Evolutionary conservation across 345 rosid species (phyloP).

Genomic region (Populus ilicifolia): DNA sequence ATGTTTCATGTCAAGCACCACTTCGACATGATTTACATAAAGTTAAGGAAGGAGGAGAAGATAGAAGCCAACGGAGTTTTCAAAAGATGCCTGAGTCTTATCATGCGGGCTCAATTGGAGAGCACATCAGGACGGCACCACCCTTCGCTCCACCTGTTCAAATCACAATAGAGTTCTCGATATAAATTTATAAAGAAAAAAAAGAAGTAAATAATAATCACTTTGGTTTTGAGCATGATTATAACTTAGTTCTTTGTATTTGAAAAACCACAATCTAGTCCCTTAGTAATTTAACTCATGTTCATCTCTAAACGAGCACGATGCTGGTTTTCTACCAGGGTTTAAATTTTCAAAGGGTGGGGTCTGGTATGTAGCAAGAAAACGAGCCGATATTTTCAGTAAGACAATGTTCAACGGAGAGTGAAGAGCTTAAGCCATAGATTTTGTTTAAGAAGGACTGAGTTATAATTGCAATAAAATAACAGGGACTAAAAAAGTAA

Average conservation of each 20-base stretch:
- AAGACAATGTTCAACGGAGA: not conserved
- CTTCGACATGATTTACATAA: not conserved
- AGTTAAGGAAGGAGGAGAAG: not conserved
- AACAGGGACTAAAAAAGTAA: not conserved
- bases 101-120: conserved; percentile 9
- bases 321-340: not conserved
- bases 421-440: not conserved
- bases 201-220: not conserved
- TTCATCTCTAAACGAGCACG: too few relatives aligned
- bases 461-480: not conserved
- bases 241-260: not conserved
- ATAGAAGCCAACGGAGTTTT: not conserved
- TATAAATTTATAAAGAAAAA: too few relatives aligned
- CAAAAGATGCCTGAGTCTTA: conserved; percentile 10
- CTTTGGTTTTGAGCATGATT: not conserved
- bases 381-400: not conserved
- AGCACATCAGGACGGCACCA: conserved; percentile 2
- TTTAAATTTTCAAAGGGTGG: too few relatives aligned
- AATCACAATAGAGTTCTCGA: not conserved
- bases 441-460: not conserved
- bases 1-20: not conserved
- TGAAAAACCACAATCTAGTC: not conserved
- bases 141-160: too few relatives aligned
- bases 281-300: not conserved
- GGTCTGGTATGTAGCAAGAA: not conserved